Percentiles rank a stretch among this genome's conserved stretches.
Conservation (phyloP, 73 alveolate species). For the Symbiodinium pilosum region DNA sequence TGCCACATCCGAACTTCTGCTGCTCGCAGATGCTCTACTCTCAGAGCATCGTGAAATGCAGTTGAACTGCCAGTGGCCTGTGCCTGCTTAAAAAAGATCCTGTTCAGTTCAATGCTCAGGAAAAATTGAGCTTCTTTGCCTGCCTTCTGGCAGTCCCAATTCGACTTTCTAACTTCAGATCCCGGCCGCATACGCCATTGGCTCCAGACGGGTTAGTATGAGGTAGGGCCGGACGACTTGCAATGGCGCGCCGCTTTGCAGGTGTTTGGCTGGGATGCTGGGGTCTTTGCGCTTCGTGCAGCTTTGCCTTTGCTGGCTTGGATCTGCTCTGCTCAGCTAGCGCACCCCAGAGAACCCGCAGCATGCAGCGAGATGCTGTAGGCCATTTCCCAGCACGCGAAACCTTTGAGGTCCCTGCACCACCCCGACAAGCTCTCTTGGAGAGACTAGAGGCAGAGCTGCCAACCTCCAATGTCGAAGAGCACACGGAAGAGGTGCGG, state of each 20-base stretch:
- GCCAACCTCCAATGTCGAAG: slow-evolving; percentile 13
- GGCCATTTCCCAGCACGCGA: background rate
- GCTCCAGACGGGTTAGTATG: background rate
- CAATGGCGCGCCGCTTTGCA: background rate
- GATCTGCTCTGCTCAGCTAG: background rate
- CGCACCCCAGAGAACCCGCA: background rate
- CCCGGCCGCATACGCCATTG: too few species aligned
- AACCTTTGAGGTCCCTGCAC: background rate
- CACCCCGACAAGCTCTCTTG: background rate
- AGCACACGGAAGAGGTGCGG: slow-evolving; percentile 64
- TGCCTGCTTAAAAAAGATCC: too few species aligned
- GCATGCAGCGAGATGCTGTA: background rate
- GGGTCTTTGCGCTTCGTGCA: background rate
- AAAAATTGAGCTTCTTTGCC: too few species aligned
- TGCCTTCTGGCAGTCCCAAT: too few species aligned
- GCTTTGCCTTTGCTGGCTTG: background rate
- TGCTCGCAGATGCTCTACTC: too few species aligned
- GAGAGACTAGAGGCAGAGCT: slow-evolving; percentile 19
- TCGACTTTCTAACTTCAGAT: too few species aligned
- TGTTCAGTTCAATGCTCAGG: too few species aligned
- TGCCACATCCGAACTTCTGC: too few species aligned
- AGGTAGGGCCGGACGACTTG: background rate
- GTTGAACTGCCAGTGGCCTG: too few species aligned
- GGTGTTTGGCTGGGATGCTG: background rate
- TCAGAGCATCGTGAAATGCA: too few species aligned